Evolutionary conservation across 306 rosid species (phyloP), one percentile per base, ranked within the genome.

Genomic region (Glycine soja): DNA sequence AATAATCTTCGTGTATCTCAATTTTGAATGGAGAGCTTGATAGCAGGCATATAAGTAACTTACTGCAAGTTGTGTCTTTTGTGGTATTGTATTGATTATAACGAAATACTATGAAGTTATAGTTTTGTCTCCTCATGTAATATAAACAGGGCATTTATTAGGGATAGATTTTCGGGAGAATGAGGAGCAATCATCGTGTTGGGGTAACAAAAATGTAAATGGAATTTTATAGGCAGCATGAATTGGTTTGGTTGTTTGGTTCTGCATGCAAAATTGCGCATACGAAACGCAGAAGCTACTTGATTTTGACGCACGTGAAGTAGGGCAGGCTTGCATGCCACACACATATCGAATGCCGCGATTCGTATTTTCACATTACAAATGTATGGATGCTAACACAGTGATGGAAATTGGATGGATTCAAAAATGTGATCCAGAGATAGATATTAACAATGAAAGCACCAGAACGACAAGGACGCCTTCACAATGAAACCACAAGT

Each of bases 371-470:
- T 30, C 71, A 67, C 52, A 64, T 13, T 13, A 38, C 70, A n/a
- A 38, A 40, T 38, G 12, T 38, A 38, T 38, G 43, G 43, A 38
- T 38, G 43, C 43, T 36, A 4, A 38, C 43, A 5, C 6, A 38
- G 43, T 38, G n/a, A 54, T n/a, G 10, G 13, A 52, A 68, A 15
- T 69, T 70, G 74, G 42, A 19, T 61, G 54, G 32, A 76, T 64
- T 73, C 5, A 51, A 51, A 65, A 51, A 24, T 52, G 54, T 36
- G 72, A 75, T 30, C 36, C 52, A 40, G 40, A 40, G 45, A 51
- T 32, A 76, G 80, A 30, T 36, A 38, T 12, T 15, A 3, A n/a
- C 11, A 40, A 38, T 70, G 34, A 61, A 82, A 63, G 77, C 87
- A 86, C 68, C 75, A 9, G 8, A 47, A 74, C 14, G 70, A 63